These are phyloP conservation scores for Zizania palustris DNA, from an alignment of 202 grass and related monocot genomes.

Conservation along the genomic window DNA sequence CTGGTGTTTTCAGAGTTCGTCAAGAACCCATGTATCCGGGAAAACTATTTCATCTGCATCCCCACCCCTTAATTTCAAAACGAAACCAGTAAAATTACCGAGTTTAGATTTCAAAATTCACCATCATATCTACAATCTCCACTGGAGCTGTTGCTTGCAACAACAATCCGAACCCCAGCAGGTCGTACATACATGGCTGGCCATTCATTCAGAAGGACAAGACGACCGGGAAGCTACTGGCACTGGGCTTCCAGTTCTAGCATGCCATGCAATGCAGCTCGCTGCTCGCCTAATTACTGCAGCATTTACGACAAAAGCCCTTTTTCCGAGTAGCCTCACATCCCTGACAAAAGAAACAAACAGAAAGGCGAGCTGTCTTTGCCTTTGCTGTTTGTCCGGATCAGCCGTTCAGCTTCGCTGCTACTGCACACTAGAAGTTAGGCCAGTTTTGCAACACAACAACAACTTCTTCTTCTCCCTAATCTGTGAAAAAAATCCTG, in stretches of 20 bases:
- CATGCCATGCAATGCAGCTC: background rate
- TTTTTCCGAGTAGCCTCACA: background rate
- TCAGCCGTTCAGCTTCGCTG: background rate
- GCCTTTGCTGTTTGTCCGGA: conserved; percentile 20
- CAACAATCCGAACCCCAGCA: conserved; percentile 41
- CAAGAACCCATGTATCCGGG: background rate
- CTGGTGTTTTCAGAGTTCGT: background rate
- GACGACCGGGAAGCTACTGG: conserved; percentile 11
- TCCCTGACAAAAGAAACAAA: conserved; percentile 22
- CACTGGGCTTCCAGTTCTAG: conserved; percentile 9
- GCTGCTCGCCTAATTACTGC: background rate
- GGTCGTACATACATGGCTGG: conserved; percentile 1
- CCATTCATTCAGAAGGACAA: conserved; percentile 20
- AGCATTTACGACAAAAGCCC: background rate
- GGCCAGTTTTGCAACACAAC: background rate
- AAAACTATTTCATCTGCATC: background rate
- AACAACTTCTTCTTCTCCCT: too few species aligned
- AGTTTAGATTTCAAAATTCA: conserved; percentile 41
- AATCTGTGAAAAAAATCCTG: too few species aligned
- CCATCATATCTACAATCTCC: background rate
- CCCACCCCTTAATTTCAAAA: background rate
- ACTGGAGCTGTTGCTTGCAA: conserved; percentile 10
- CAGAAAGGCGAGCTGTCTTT: conserved; percentile 33
- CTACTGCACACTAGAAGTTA: background rate
- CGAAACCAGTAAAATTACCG: background rate